Percentiles rank a stretch among this genome's conserved stretches.
phyloP scores from a whole-genome alignment of 495 filamentous ascomycete genomes.

The Thozetella sp. region DNA sequence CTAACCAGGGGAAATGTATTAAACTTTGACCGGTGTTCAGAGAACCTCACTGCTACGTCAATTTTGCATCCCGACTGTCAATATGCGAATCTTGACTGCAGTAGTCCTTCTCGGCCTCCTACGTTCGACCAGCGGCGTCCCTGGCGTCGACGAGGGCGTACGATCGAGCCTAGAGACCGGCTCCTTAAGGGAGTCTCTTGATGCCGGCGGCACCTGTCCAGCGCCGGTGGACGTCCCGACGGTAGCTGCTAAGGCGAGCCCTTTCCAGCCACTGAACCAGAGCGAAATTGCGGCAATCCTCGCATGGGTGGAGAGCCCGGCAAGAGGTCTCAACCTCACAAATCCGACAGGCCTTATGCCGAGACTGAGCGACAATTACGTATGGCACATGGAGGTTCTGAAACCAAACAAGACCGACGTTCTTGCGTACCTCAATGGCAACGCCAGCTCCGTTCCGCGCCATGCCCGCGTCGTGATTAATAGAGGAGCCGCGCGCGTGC shows the following conservation, averaged over 20 bases:
- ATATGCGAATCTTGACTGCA: too few relatives aligned
- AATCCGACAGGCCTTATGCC: conserved; percentile 13
- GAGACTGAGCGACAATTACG: conserved; percentile 29
- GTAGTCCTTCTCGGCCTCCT: too few relatives aligned
- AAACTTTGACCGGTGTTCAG: too few relatives aligned
- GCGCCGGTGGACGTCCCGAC: background rate
- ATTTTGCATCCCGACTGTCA: too few relatives aligned
- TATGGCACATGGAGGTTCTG: conserved; percentile 49
- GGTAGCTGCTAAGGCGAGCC: conserved; percentile 24
- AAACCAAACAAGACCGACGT: conserved; percentile 54
- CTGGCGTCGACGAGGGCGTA: too few relatives aligned
- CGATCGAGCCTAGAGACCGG: too few relatives aligned
- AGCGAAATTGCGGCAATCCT: conserved; percentile 27
- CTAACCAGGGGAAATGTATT: too few relatives aligned
- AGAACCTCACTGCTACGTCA: too few relatives aligned
- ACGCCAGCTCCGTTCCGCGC: conserved; percentile 32
- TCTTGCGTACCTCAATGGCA: conserved; percentile 45
- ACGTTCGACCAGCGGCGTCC: too few relatives aligned
- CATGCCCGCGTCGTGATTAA: conserved; percentile 52
- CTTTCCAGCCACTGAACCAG: conserved; percentile 27
- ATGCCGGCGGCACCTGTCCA: background rate
- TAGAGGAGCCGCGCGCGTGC: conserved; percentile 39
- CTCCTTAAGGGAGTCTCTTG: too few relatives aligned
- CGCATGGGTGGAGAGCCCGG: conserved; percentile 28
- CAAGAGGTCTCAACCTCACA: conserved; percentile 27